Evolutionary conservation across 495 filamentous ascomycete species (phyloP), one percentile per base, ranked within the genome.

Genomic region (Penicillium ochrochloron): DNA sequence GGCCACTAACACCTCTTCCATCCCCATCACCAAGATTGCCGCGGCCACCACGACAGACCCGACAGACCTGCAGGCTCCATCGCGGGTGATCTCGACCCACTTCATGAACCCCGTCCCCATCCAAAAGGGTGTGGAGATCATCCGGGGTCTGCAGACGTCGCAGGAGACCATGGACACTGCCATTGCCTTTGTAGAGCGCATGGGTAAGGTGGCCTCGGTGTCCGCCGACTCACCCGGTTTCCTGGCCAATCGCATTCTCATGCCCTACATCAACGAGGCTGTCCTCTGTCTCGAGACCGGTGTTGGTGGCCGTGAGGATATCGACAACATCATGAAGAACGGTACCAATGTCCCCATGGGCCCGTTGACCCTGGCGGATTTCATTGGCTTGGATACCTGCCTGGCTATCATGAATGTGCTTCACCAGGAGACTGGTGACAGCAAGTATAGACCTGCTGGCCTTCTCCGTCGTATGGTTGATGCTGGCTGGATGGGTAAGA

Each of bases 41-140:
- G 91, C 92, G 23, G 86, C 95, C 15, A 92, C 94, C 1, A 90
- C 88, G 4, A 76, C 83, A 0, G 85, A 94, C 71, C 89, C 92
- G 0, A 93, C 76, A 10, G 90, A 96, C 75, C 87, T 90, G 34
- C 88, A 90, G 57, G 90, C 90, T 33, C 87, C 92, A 52, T 93
- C 92, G 31, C 88, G 96, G 44, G 95, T 99, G 2, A 87, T 99
- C 54, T 91, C 91, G 57, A 98, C 96, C 53, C 95, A 99, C 77
- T 99, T 99, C 80, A 99, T 99, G 95, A 99, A 99, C 82, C 95
- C 95, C 0, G 95, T 99, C 0, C 96, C 95, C 1, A 78, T 99
- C 4, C 96, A 97, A 73, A 97, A 97, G 77, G 95, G 95, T 52
- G 95, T 99, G 7, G 95, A 99, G 80, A 96, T 99, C 62, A 98